phyloP scores from a whole-genome alignment of 345 rosid genomes.

The Dipteronia sinensis region DNA sequence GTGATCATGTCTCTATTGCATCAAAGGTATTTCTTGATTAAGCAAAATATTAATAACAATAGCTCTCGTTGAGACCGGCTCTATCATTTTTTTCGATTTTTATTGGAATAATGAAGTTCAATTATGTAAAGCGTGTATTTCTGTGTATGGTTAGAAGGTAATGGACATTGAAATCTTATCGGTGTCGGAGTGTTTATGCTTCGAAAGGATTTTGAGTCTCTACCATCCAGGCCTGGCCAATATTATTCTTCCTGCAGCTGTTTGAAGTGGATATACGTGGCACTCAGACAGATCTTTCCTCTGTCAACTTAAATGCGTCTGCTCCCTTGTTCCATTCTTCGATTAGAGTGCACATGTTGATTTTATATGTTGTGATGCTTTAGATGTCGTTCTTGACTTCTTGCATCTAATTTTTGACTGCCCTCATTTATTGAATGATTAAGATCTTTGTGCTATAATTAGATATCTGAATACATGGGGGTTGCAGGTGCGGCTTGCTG shows the following conservation, averaged over 20 bases:
- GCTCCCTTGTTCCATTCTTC: background rate
- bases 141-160: background rate
- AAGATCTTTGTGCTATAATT: no score
- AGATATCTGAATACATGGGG: constrained; percentile 6
- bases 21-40: constrained; percentile 56
- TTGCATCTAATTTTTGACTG: background rate
- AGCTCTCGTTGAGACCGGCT: background rate
- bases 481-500: constrained; percentile 74
- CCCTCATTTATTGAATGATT: background rate
- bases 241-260: background rate
- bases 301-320: background rate
- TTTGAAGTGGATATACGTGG: background rate
- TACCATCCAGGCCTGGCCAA: background rate
- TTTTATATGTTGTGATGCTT: background rate
- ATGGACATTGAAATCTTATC: background rate
- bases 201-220: background rate
- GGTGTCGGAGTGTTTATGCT: background rate
- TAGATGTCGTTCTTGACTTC: background rate
- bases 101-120: background rate
- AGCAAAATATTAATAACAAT: background rate
- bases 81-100: background rate
- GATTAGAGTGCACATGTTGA: background rate
- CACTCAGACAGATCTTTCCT: background rate
- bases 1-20: constrained; percentile 66
- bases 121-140: background rate